A percentile compares a stretch with the other conserved stretches of the same genome.
These are phyloP conservation scores for Macadamia integrifolia DNA, from an alignment of 164 flowering plant genomes.

Conservation along the genomic window DNA sequence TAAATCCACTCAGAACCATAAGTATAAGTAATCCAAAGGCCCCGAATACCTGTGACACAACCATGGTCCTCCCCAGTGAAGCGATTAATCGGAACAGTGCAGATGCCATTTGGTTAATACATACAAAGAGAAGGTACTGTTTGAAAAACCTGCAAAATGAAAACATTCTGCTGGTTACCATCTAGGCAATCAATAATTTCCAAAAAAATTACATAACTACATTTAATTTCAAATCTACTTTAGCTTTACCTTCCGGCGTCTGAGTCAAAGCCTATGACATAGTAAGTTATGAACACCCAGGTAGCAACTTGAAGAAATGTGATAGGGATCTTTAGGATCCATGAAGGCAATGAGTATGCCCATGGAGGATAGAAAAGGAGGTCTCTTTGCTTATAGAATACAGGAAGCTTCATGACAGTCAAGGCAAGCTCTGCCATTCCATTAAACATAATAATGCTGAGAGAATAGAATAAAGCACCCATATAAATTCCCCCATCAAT, in stretches of 20 bases:
- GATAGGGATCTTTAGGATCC: constrained; percentile 60
- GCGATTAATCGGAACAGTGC: constrained; percentile 29
- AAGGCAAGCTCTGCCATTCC: constrained; percentile 43
- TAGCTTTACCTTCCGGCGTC: constrained; percentile 34
- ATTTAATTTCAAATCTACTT: background rate
- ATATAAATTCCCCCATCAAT: constrained; percentile 34
- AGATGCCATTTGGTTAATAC: constrained; percentile 48
- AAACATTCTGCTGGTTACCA: background rate
- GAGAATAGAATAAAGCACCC: constrained; percentile 43
- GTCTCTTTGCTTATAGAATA: constrained; percentile 84
- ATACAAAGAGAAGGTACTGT: constrained; percentile 35
- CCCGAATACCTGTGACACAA: constrained; percentile 42
- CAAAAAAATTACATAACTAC: too few species aligned
- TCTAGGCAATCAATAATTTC: background rate
- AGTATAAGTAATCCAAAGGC: constrained; percentile 27
- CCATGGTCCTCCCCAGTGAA: constrained; percentile 34
- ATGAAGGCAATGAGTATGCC: constrained; percentile 70
- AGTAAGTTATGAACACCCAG: constrained; percentile 50
- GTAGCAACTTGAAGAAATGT: constrained; percentile 39
- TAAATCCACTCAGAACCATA: constrained; percentile 38
- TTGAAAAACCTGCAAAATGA: constrained; percentile 40
- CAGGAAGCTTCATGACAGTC: constrained; percentile 36
- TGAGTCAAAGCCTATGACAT: constrained; percentile 52
- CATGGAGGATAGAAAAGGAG: constrained; percentile 74
- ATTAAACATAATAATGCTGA: constrained; percentile 36